Evolutionary conservation across 306 rosid species (phyloP).

Genomic region (Pyrus betulifolia): DNA sequence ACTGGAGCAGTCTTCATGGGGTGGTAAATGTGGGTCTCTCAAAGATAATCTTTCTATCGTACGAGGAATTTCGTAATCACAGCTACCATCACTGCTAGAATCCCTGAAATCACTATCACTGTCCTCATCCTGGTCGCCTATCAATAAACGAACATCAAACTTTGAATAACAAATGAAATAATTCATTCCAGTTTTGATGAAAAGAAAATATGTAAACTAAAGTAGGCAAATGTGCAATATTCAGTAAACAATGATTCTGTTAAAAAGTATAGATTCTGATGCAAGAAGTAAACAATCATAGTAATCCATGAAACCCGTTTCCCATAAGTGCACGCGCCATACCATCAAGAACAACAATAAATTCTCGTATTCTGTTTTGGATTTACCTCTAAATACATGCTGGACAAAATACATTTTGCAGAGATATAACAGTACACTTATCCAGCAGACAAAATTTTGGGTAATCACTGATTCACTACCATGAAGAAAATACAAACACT

Average conservation of each 20-base stretch:
- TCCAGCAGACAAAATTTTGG: too few species aligned
- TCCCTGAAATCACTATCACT: constrained; percentile 83
- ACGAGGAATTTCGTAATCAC: constrained; percentile 54
- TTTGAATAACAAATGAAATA: background rate
- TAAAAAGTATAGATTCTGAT: background rate
- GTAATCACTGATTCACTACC: background rate
- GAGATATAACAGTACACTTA: background rate
- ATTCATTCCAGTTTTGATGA: background rate
- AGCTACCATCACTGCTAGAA: constrained; percentile 83
- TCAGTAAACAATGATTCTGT: background rate
- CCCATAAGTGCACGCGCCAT: background rate
- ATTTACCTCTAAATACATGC: background rate
- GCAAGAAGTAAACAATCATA: background rate
- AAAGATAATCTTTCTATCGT: constrained; percentile 50
- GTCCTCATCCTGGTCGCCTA: constrained; percentile 76
- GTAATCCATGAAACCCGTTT: background rate
- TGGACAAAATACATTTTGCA: background rate
- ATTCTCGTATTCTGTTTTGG: background rate
- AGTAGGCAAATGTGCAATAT: background rate
- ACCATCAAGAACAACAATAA: background rate
- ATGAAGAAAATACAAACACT: background rate
- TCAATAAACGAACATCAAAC: constrained; percentile 11
- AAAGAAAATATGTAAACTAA: too few species aligned
- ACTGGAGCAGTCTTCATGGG: constrained; percentile 68
- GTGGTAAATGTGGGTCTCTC: constrained; percentile 43